Conservation (phyloP, 495 filamentous ascomycete species). For the Staphylotrichum longicolle region DNA sequence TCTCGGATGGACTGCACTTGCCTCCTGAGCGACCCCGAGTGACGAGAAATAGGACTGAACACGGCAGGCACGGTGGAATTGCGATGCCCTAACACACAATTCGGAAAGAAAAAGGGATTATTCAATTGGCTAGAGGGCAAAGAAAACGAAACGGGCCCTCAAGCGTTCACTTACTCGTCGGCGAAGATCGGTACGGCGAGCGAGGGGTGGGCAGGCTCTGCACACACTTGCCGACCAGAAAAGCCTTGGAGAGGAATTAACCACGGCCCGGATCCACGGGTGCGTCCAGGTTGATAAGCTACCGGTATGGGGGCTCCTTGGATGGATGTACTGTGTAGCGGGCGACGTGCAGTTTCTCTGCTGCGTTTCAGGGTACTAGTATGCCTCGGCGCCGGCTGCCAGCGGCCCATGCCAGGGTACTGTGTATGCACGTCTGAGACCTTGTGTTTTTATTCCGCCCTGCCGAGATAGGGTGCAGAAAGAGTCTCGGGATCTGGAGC, state of each 20-base stretch:
- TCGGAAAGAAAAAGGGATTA: background rate
- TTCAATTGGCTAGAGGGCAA: slow-evolving; percentile 11
- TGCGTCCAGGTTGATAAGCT: slow-evolving; percentile 12
- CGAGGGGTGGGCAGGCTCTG: background rate
- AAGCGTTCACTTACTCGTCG: slow-evolving; percentile 5
- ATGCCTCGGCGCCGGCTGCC: slow-evolving; percentile 20
- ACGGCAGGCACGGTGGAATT: too few species aligned
- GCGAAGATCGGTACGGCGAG: slow-evolving; percentile 8
- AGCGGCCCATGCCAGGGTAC: slow-evolving; percentile 13
- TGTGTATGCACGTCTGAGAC: slow-evolving; percentile 24
- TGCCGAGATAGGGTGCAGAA: slow-evolving; percentile 17
- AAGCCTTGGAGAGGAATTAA: background rate
- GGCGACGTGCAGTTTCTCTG: slow-evolving; percentile 1
- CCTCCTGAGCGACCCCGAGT: background rate
- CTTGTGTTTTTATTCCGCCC: slow-evolving; percentile 21
- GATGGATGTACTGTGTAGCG: background rate
- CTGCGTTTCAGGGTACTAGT: slow-evolving; percentile 6
- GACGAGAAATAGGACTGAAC: background rate
- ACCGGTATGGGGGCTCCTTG: background rate
- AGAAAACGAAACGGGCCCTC: background rate
- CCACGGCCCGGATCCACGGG: slow-evolving; percentile 14
- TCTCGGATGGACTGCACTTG: background rate
- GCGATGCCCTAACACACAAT: slow-evolving; percentile 8
- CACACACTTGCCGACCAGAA: background rate
- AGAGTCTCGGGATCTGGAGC: slow-evolving; percentile 22